A percentile compares a stretch with the other conserved stretches of the same genome.
These are phyloP conservation scores for Dimargaris verticillata DNA, from an alignment of 192 early-diverging fungal genomes.

Conservation along the genomic window DNA sequence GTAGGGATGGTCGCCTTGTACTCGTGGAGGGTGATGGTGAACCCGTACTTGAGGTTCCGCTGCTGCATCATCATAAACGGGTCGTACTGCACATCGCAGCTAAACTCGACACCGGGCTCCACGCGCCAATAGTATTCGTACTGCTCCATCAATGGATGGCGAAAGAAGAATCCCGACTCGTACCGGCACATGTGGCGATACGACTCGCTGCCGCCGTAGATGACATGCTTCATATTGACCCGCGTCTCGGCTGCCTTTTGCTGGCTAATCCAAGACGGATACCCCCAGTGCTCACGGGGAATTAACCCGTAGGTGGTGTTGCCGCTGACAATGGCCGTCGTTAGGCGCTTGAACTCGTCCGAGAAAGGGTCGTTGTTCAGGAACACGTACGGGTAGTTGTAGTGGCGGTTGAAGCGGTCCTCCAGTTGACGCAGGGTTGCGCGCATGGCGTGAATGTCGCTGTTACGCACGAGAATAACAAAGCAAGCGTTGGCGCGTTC, in stretches of 20 bases:
- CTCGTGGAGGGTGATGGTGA: slow-evolving; percentile 53
- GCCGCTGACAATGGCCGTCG: slow-evolving; percentile 11
- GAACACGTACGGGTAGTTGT: slow-evolving; percentile 72
- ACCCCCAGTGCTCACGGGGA: slow-evolving; percentile 53
- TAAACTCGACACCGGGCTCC: slow-evolving; percentile 63
- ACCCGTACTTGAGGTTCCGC: slow-evolving; percentile 57
- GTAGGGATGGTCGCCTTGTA: slow-evolving; percentile 46
- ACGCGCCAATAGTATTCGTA: slow-evolving; percentile 77
- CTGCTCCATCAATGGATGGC: slow-evolving; percentile 45
- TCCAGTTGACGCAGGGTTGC: slow-evolving; percentile 54
- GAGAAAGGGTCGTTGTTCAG: slow-evolving; percentile 64
- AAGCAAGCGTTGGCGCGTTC: slow-evolving; percentile 44
- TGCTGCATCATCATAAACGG: slow-evolving; percentile 61
- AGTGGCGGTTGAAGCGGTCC: slow-evolving; percentile 49
- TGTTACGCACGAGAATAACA: slow-evolving; percentile 56
- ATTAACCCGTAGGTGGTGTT: slow-evolving; percentile 35
- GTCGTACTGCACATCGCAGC: slow-evolving; percentile 67
- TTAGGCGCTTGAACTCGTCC: slow-evolving; percentile 44
- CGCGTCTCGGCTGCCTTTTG: slow-evolving; percentile 36
- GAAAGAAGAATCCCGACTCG: slow-evolving; percentile 62
- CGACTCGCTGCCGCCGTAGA: slow-evolving; percentile 40
- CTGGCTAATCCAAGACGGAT: slow-evolving; percentile 54
- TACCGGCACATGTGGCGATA: slow-evolving; percentile 58
- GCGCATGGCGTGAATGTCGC: slow-evolving; percentile 43
- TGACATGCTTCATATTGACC: slow-evolving; percentile 35